A percentile compares a stretch with the other conserved stretches of the same genome.
Evolutionary conservation across 768 basidiomycete genomes (phyloP).

Genomic region (Saitozyma sp.): DNA sequence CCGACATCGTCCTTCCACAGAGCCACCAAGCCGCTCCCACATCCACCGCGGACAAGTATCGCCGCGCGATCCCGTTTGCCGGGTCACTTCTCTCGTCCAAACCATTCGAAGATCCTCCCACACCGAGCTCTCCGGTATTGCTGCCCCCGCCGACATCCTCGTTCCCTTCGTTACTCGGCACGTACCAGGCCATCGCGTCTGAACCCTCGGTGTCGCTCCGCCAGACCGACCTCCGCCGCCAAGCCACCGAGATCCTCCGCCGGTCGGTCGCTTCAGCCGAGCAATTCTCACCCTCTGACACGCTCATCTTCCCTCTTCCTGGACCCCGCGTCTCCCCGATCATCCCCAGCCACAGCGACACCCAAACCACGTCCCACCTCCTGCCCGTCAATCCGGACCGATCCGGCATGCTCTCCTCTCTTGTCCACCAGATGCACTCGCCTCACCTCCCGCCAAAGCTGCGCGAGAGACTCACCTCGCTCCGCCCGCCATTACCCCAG

Average conservation of each 20-base stretch:
- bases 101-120: slow-evolving; percentile 27
- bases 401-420: slow-evolving; percentile 18
- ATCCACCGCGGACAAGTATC: slow-evolving; percentile 27
- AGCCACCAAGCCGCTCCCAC: slow-evolving; percentile 5
- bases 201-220: slow-evolving; percentile 35
- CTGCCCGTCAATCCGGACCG: slow-evolving; percentile 27
- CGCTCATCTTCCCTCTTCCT: slow-evolving; percentile 18
- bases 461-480: slow-evolving; percentile 31
- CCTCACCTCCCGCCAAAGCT: slow-evolving; percentile 35
- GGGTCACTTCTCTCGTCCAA: slow-evolving; percentile 26
- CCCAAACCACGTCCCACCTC: slow-evolving; percentile 8
- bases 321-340: slow-evolving; percentile 17
- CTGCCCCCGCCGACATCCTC: slow-evolving; percentile 26
- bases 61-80: slow-evolving; percentile 22
- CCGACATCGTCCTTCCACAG: neutral
- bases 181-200: slow-evolving; percentile 27
- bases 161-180: slow-evolving; percentile 25
- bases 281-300: slow-evolving; percentile 23
- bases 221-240: slow-evolving; percentile 21
- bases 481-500: slow-evolving; percentile 32
- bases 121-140: neutral
- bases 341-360: slow-evolving; percentile 16
- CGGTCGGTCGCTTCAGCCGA: slow-evolving; percentile 26
- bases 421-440: slow-evolving; percentile 32
- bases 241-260: slow-evolving; percentile 30